Evolutionary conservation across 495 filamentous ascomycete species (phyloP), one percentile per base, ranked within the genome.

Genomic region (Paragyromitra xinjiangensis): DNA sequence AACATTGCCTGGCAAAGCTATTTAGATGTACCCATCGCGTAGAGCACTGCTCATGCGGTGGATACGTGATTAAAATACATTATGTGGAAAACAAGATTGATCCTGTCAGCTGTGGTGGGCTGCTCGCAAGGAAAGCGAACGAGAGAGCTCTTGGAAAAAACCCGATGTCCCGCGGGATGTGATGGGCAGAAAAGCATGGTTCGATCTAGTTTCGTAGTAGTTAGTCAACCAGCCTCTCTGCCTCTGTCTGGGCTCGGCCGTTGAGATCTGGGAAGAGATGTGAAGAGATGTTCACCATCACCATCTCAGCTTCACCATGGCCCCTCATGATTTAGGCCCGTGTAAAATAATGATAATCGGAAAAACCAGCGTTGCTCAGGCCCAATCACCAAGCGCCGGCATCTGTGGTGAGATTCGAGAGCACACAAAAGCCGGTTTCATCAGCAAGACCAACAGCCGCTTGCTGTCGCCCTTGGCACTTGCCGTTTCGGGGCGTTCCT

Each of bases 401-500:
- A 73, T 65, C 75, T 71, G 62, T 68, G 61, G 73, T 71, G 73
- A 71, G 67, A 65, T 71, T 73, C 55, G 40, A 24, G 56, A 48
- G 42, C 58, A 50, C 58, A 24, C 72, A 78, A 70, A 78, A 78
- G 76, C 77, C 74, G 77, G 77, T 79, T 79, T 79, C 77, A 79
- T 70, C 62, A 62, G 39, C 50, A 26, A 58, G 42, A 29, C 71
- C 76, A 78, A 77, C 76, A 78, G 71, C 72, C 76, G 76, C 76
- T 68, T 64, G 42, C 56, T 75, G 62, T 53, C 45, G 44, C 34
- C 24, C 67, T 75, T 75, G 73, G 69, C 61, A 73, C n/a, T 73
- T 71, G 67, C 68, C 61, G 14, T 44, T 71, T 77, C 48, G 44
- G 66, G 56, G 61, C 24, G 63, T 79, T 71, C 77, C 77, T 79